Conservation (phyloP, 1,139 yeast genomes). For the Saccharomyces pastorianus region DNA sequence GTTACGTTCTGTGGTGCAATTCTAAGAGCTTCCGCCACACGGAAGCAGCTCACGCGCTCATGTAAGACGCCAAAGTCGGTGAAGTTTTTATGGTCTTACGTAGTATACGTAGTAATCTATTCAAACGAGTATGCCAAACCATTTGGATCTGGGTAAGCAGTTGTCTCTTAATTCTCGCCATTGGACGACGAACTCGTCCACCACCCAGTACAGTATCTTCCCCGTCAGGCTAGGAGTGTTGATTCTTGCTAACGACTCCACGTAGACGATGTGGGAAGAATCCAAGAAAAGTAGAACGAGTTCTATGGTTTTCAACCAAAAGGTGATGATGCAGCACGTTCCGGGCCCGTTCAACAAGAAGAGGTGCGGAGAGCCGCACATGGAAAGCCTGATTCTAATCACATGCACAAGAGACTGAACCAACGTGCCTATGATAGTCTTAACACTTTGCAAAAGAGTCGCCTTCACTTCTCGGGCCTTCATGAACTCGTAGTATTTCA, state of each 20-base stretch:
- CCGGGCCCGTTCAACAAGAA: constrained; percentile 91
- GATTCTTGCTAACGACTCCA: constrained; percentile 88
- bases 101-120: neutral
- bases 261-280: constrained; percentile 60
- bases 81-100: neutral
- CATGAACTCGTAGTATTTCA: constrained; percentile 39
- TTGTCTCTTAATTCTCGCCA: constrained; percentile 63
- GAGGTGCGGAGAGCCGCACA: constrained; percentile 19
- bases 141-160: constrained; percentile 51
- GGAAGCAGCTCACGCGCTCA: too few relatives aligned
- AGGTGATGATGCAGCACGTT: constrained; percentile 57
- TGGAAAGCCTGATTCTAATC: constrained; percentile 11
- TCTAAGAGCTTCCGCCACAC: neutral
- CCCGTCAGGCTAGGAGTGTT: constrained; percentile 71
- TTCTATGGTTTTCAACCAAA: constrained; percentile 54
- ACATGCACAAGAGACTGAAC: constrained; percentile 16
- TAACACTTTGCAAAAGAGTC: constrained; percentile 28
- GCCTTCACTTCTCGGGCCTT: constrained; percentile 57
- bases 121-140: constrained; percentile 61
- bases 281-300: constrained; percentile 37
- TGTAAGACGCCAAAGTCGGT: neutral
- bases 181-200: constrained; percentile 78
- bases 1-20: neutral
- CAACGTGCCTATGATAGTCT: constrained; percentile 18
- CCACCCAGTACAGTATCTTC: constrained; percentile 52